Base-by-base conservation (phyloP, 1,284 basidiomycete genomes). In the Hypsizygus ulmarius region DNA sequence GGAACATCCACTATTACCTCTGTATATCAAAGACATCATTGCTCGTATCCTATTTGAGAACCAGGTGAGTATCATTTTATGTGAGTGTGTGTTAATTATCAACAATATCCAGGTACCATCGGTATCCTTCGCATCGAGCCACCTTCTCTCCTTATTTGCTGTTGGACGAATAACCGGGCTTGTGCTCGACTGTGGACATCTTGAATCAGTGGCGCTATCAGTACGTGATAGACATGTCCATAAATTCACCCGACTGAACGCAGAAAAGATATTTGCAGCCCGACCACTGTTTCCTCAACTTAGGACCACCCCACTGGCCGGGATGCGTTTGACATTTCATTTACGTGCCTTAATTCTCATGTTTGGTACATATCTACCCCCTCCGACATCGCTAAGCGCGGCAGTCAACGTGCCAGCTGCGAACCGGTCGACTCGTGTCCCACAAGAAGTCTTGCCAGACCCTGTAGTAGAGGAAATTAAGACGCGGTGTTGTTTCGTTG, bases 41-140 rank as follows among this genome's bases (percentile, higher is more conserved):
- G 91, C 92, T 4, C 79, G 83, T 42, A 82, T 93, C 34, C 70
- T 99, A 8, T 97, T 99, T 63, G 87, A 90, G 52, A 96, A 96
- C 59, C 90, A 95, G 70, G 94, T 90, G 49, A 47, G 75, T 47
- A 36, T 61, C 29, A 9, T 37, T 16, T 47, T n/a, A 12, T 36
- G 3, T 21, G 27, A 12, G 10, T 19, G 28, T 19, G 34, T 19
- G 40, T 41, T 37, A 30, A 25, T 35, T 29, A 45, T 28, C 47
- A 30, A 46, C 34, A 14, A 47, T 25, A 34, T 43, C 39, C 49
- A 94, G 90, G 87, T 93, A 18, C 94, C 95, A 1, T 93, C 90
- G 1, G 79, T 99, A 52, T 94, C 93, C 0, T 98, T 98, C 67
- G 88, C 89, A 0, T 87, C 90, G 6, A 87, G 91, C 49, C 90